Base-by-base conservation (phyloP, 495 filamentous ascomycete species). In the Xylaria curta region DNA sequence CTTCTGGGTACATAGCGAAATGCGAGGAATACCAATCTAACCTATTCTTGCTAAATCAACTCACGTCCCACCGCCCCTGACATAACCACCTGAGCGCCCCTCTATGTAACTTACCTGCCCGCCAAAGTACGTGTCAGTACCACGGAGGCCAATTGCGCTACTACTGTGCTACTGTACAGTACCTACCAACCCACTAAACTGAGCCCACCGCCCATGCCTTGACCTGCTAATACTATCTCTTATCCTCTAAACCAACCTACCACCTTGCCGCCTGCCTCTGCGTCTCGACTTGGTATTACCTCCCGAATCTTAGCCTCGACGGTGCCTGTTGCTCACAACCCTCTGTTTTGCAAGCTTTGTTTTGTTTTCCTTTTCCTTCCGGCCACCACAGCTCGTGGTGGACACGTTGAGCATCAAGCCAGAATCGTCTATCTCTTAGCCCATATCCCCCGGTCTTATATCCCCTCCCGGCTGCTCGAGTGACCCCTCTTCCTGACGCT, bases 401-500 rank as follows among this genome's bases (percentile, higher is more conserved):
- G 68, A 44, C 59, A 70, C 33, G 4, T 21, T 17, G 36, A 70
- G 58, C 60, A 62, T 70, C 13, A 15, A 64, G 33, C 42, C 68
- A 60, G n/a, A 46, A 24, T 17, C n/a, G 31, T 60, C 36, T 17
- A 61, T 61, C 42, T 47, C 47, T 46, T 53, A 70, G 33, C 9
- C 17, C n/a, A 21, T 15, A 19, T 26, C 40, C 44, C 1, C 42
- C 21, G 31, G 19, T 31, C 46, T 15, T 8, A 21, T 19, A 38
- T 56, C 68, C 59, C 59, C 68, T 64, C 33, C 24, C 59, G 51
- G 28, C 38, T 42, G 28, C 46, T 56, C 59, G 59, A 70, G 33
- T n/a, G 36, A 70, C 68, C 68, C 68, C 68, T 70, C 68, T 70
- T 70, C 59, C 68, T 58, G 33, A 6, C 36, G 36, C 36, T 38